These are phyloP conservation scores for Psilocybe cubensis DNA, from an alignment of 768 basidiomycete genomes.

Conservation along the genomic window DNA sequence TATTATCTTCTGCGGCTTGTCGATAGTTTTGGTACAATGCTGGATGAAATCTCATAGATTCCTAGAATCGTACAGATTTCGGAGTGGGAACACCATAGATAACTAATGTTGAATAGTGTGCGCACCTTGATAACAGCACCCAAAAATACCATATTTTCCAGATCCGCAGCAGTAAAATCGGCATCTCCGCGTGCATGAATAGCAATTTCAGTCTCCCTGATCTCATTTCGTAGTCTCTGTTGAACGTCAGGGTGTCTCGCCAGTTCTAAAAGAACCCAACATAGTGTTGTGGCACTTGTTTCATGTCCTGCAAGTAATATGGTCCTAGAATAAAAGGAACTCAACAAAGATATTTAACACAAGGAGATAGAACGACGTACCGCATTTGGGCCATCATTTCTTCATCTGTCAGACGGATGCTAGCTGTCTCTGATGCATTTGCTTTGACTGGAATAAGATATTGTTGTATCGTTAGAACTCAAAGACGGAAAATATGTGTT, in stretches of 20 bases:
- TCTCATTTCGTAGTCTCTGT: constrained; percentile 62
- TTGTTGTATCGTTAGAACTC: neutral
- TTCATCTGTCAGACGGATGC: constrained; percentile 47
- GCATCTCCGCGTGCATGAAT: constrained; percentile 39
- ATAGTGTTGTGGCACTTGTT: constrained; percentile 59
- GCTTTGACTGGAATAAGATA: constrained; percentile 46
- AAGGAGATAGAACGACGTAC: constrained; percentile 39
- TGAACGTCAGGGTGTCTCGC: constrained; percentile 62
- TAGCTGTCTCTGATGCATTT: constrained; percentile 51
- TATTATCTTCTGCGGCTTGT: constrained; percentile 52
- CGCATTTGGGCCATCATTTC: constrained; percentile 54
- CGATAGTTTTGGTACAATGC: constrained; percentile 58
- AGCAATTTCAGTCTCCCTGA: constrained; percentile 39
- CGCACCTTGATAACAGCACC: constrained; percentile 51
- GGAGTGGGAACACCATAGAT: neutral
- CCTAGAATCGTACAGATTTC: constrained; percentile 28
- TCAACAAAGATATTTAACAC: neutral
- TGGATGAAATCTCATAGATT: constrained; percentile 57
- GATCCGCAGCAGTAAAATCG: constrained; percentile 48
- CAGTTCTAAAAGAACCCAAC: constrained; percentile 69
- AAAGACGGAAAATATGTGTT: neutral
- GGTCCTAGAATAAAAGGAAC: constrained; percentile 33
- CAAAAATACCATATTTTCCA: constrained; percentile 54
- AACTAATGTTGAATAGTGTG: neutral
- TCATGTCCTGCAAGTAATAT: constrained; percentile 59